Base-by-base conservation (phyloP, 441 rosid species). In the Isatis lusitanica region DNA sequence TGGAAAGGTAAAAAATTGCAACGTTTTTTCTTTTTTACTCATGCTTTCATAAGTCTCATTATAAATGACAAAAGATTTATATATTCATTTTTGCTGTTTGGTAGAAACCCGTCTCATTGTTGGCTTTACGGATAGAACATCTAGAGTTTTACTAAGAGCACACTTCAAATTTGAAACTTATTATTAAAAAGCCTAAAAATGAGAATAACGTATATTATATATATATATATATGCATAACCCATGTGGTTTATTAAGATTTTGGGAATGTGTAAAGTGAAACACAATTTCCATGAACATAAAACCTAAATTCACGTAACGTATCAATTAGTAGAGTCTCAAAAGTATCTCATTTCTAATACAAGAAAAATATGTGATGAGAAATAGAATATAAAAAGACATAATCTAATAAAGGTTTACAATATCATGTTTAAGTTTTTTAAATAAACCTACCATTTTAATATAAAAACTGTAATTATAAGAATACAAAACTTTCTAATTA, bases 281-380 rank as follows among this genome's bases (percentile, higher is more conserved):
- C 79, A 64, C 75, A 47, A 64, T 70, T 56, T 64, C 48, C 79
- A 70, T 76, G 79, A 76, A 64, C 46, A 64, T 30, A 11, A 70
- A 7, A 70, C 79, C 75, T 70, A 64, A 70, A 70, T 70, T 70
- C 61, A 64, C 67, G 75, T 76, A 76, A 76, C 75, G 79, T 70
- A 70, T 64, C 71, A 70, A 64, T 57, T 48, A 64, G 56, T 57
- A 63, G 79, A 70, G 79, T 70, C 69, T 57, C 62, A 40, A 47
- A 70, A 63, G 62, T 64, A 28, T 63, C 48, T 48, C 30, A 21
- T 63, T 63, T 70, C 62, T 70, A 69, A 47, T 17, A 16, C 36
- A 57, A 5, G 50, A 66, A 15, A 66, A 67, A 21, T 2, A 51
- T 50, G 52, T 35, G 17, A 60, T 17, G 33, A 42, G 7, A 57